Evolutionary conservation across 2,329 filamentous ascomycete genomes (phyloP).

Genomic region (Hypoxylon sp.): DNA sequence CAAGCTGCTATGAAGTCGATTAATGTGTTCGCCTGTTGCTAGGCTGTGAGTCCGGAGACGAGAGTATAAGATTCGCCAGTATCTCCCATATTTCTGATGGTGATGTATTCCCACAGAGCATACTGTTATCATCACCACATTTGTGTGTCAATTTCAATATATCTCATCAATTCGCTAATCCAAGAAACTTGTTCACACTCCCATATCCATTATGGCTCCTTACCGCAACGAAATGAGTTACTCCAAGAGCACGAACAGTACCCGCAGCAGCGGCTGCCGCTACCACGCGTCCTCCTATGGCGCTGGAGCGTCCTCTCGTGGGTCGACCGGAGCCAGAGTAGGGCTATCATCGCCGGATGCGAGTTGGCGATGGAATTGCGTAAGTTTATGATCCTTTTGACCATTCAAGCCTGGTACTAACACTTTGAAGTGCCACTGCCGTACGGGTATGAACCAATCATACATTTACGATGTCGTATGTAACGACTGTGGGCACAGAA

Average conservation of each 20-base stretch:
- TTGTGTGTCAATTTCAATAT: neutral
- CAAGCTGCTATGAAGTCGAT: neutral
- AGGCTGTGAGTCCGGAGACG: conserved; percentile 20
- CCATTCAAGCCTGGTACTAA: conserved; percentile 26
- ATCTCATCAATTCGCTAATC: neutral
- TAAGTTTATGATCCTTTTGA: conserved; percentile 13
- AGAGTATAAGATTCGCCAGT: conserved; percentile 5
- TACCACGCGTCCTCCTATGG: neutral
- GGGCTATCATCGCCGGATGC: neutral
- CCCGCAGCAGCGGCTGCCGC: neutral
- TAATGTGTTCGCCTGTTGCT: conserved; percentile 8
- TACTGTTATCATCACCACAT: neutral
- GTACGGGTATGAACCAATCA: conserved; percentile 29
- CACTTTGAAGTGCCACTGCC: conserved; percentile 39
- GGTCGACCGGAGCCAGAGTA: neutral
- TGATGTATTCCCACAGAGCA: neutral
- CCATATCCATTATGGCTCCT: conserved; percentile 1
- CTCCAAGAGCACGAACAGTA: neutral
- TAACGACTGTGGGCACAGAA: conserved; percentile 20
- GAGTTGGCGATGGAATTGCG: conserved; percentile 46
- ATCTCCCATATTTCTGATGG: neutral
- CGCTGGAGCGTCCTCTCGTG: neutral
- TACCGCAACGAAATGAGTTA: neutral
- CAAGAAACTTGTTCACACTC: neutral
- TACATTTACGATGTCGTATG: conserved; percentile 29